Evolutionary conservation across 306 rosid species (phyloP).

Genomic region (Ceratonia siliqua): DNA sequence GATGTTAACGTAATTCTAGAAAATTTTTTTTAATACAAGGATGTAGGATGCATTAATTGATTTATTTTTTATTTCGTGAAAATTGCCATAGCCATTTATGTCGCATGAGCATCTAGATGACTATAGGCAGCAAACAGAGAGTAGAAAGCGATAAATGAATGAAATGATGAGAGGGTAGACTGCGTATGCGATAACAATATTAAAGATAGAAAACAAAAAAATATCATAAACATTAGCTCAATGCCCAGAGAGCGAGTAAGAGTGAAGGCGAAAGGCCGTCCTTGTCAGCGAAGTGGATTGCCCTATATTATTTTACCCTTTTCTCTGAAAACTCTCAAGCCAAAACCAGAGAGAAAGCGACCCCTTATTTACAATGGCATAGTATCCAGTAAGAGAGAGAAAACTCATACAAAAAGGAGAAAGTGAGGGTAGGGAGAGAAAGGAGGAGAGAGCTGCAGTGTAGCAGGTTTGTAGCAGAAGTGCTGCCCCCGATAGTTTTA

Average conservation of each 20-base stretch:
- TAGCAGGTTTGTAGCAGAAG: slow-evolving; percentile 81
- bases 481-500: slow-evolving; percentile 74
- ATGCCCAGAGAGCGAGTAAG: slow-evolving; percentile 5
- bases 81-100: background rate
- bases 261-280: slow-evolving; percentile 33
- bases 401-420: slow-evolving; percentile 27
- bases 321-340: slow-evolving; percentile 40
- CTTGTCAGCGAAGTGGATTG: slow-evolving; percentile 43
- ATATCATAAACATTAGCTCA: background rate
- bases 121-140: slow-evolving; percentile 29
- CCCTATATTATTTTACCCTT: slow-evolving; percentile 31
- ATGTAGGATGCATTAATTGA: background rate
- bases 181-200: background rate
- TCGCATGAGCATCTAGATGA: background rate
- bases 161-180: slow-evolving; percentile 20
- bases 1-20: too few species aligned
- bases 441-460: slow-evolving; percentile 32
- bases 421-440: slow-evolving; percentile 35
- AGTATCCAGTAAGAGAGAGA: slow-evolving; percentile 28
- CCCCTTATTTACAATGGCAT: slow-evolving; percentile 48
- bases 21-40: too few species aligned
- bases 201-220: background rate
- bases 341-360: slow-evolving; percentile 59
- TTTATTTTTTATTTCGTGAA: background rate
- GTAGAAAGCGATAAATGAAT: slow-evolving; percentile 34